These are phyloP conservation scores for Radiomyces spectabilis DNA, from an alignment of 192 early-diverging fungal species.

Conservation along the genomic window DNA sequence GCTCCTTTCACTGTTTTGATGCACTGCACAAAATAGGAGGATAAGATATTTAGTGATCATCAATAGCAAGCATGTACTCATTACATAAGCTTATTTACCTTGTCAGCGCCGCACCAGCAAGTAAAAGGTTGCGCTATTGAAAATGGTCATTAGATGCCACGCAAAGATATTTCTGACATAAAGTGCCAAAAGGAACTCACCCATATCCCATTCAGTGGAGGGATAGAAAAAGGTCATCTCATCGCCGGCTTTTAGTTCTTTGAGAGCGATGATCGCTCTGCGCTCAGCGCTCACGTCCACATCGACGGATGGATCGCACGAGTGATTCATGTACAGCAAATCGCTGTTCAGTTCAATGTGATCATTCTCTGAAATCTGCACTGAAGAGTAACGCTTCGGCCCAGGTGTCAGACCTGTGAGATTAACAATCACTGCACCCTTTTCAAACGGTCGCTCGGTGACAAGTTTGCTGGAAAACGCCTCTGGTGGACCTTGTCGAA, in stretches of 20 bases:
- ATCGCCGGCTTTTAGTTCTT: conserved; percentile 41
- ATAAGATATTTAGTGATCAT: neutral
- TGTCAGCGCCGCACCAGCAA: conserved; percentile 45
- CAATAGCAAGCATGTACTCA: neutral
- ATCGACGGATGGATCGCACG: conserved; percentile 36
- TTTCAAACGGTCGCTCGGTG: conserved; percentile 29
- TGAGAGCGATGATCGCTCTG: conserved; percentile 33
- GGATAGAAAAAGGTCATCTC: conserved; percentile 53
- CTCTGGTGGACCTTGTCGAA: conserved; percentile 27
- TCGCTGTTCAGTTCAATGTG: conserved; percentile 53
- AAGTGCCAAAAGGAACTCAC: conserved; percentile 1
- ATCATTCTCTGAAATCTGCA: conserved; percentile 36
- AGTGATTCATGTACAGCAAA: conserved; percentile 45
- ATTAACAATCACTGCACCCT: conserved; percentile 31
- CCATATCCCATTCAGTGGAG: conserved; percentile 61
- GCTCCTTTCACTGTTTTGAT: conserved; percentile 45
- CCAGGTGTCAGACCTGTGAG: conserved; percentile 43
- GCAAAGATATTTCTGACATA: neutral
- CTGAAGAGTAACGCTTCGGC: conserved; percentile 42
- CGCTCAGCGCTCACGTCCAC: conserved; percentile 39
- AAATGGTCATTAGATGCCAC: neutral
- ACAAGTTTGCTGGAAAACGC: conserved; percentile 41
- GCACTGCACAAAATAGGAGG: too few relatives aligned
- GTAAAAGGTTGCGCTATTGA: conserved; percentile 40
- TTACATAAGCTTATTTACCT: conserved; percentile 10